Evolutionary conservation across 2,329 filamentous ascomycete genomes (phyloP).

Genomic region (Volutella citrinella): DNA sequence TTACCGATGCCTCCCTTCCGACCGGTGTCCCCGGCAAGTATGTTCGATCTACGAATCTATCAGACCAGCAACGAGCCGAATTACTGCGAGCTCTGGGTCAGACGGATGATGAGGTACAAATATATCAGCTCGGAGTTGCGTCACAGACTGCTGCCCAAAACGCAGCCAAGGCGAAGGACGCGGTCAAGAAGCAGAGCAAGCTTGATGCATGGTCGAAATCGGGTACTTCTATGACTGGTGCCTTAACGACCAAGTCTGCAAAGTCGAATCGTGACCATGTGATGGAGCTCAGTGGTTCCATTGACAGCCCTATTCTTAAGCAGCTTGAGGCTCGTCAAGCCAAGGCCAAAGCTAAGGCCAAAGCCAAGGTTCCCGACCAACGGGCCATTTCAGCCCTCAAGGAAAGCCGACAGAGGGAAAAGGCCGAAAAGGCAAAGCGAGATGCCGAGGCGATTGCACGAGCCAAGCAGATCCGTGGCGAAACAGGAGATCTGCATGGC

Average conservation of each 20-base stretch:
- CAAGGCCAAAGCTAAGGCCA: slow-evolving; percentile 25
- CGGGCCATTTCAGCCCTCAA: slow-evolving; percentile 51
- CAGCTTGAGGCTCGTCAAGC: slow-evolving; percentile 40
- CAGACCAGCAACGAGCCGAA: slow-evolving; percentile 79
- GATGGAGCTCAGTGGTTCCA: slow-evolving; percentile 43
- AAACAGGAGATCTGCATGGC: slow-evolving; percentile 71
- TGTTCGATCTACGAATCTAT: slow-evolving; percentile 73
- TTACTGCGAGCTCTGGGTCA: slow-evolving; percentile 63
- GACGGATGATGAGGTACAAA: slow-evolving; percentile 52
- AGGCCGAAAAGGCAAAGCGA: slow-evolving; percentile 69
- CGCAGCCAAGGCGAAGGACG: slow-evolving; percentile 27
- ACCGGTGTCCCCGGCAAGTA: slow-evolving; percentile 53
- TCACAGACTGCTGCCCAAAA: slow-evolving; percentile 18
- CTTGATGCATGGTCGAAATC: slow-evolving; percentile 63
- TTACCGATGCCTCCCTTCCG: slow-evolving; percentile 63
- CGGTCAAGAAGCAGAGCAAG: slow-evolving; percentile 54
- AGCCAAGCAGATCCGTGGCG: slow-evolving; percentile 49
- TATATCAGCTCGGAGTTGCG: slow-evolving; percentile 39
- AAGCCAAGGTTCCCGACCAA: slow-evolving; percentile 30
- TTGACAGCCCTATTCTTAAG: slow-evolving; percentile 47
- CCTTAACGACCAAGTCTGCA: slow-evolving; percentile 22
- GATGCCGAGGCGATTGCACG: slow-evolving; percentile 70
- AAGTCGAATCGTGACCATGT: slow-evolving; percentile 46
- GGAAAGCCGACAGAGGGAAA: slow-evolving; percentile 70
- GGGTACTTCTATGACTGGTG: slow-evolving; percentile 26